These are phyloP conservation scores for Aspergillus sp. DNA, from an alignment of 2,329 filamentous ascomycete species.

Conservation along the genomic window DNA sequence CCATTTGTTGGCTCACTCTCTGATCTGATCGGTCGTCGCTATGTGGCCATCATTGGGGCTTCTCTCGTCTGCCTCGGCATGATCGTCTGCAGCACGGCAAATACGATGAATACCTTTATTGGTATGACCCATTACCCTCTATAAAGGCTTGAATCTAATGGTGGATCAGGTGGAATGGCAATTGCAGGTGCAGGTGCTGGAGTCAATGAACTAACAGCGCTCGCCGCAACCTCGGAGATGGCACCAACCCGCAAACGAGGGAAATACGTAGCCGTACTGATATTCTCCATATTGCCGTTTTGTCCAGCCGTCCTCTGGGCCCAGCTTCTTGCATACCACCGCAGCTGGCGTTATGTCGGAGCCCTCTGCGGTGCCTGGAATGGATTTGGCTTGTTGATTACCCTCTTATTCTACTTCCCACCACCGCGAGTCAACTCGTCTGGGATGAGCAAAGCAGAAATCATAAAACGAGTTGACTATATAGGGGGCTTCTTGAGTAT, in stretches of 20 bases:
- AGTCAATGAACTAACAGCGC: slow-evolving; percentile 63
- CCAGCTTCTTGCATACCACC: slow-evolving; percentile 50
- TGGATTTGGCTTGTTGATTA: slow-evolving; percentile 37
- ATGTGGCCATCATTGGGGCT: slow-evolving; percentile 54
- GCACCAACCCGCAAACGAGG: slow-evolving; percentile 62
- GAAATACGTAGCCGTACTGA: slow-evolving; percentile 56
- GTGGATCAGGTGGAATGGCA: slow-evolving; percentile 45
- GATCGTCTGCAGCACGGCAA: slow-evolving; percentile 54
- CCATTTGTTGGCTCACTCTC: slow-evolving; percentile 64
- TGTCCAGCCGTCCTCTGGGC: slow-evolving; percentile 59
- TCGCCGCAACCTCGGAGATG: slow-evolving; percentile 64
- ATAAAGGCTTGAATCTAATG: background rate
- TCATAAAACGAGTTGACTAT: slow-evolving; percentile 46
- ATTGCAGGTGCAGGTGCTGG: slow-evolving; percentile 63
- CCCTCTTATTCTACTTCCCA: slow-evolving; percentile 41
- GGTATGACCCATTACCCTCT: slow-evolving; percentile 39
- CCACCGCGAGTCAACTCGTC: slow-evolving; percentile 39
- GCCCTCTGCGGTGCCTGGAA: slow-evolving; percentile 40
- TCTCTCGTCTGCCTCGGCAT: slow-evolving; percentile 54
- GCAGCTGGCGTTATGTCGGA: slow-evolving; percentile 41
- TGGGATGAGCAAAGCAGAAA: slow-evolving; percentile 33
- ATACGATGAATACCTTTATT: slow-evolving; percentile 59
- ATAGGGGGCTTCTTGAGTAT: slow-evolving; percentile 47
- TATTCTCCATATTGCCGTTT: slow-evolving; percentile 60
- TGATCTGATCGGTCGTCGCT: slow-evolving; percentile 59